phyloP scores from a whole-genome alignment of 2,329 filamentous ascomycete species.

The Ophiostoma sp. region DNA sequence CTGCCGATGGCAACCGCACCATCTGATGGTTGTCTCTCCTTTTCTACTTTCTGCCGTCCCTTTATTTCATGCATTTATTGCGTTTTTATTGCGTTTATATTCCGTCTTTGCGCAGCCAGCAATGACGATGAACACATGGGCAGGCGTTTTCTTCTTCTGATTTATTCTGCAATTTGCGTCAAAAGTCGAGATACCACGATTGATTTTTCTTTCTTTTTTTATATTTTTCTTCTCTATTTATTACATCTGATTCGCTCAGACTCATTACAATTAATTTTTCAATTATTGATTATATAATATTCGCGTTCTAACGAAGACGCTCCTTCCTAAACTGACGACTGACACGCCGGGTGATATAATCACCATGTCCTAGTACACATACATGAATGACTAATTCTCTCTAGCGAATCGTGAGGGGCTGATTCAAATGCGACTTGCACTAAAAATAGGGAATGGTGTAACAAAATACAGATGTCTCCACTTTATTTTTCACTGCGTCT shows the following conservation, averaged over 20 bases:
- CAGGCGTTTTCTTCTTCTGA: not conserved
- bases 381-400: conserved; percentile 4
- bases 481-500: conserved; percentile 1
- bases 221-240: not conserved
- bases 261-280: not conserved
- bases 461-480: not conserved
- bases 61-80: not conserved
- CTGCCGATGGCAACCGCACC: conserved; percentile 22
- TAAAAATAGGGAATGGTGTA: conserved; percentile 11
- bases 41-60: not conserved
- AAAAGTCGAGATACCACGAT: conserved; percentile 6
- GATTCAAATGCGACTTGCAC: conserved; percentile 10
- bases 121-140: not conserved
- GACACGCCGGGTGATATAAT: not conserved
- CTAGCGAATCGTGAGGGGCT: conserved; percentile 20
- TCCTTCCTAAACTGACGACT: not conserved
- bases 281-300: not conserved
- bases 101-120: not conserved
- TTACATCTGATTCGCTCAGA: not conserved
- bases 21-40: conserved; percentile 11
- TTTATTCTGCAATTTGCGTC: not conserved
- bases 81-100: not conserved
- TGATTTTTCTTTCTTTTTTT: not conserved
- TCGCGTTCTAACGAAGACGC: not conserved
- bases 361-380: not conserved